Base-by-base conservation (phyloP, 768 basidiomycete genomes). In the Filobasidium floriforme region DNA sequence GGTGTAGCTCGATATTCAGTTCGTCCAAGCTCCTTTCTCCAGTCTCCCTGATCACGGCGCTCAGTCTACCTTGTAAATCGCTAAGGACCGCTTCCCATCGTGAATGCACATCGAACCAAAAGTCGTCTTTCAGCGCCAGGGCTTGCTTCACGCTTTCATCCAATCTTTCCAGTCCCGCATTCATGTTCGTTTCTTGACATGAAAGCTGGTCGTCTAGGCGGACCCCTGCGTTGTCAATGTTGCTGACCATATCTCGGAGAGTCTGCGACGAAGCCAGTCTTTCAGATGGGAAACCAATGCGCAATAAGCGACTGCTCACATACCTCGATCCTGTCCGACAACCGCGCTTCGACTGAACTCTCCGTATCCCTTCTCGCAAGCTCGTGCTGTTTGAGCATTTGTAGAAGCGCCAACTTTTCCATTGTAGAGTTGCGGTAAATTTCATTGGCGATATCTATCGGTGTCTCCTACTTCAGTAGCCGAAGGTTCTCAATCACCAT, bases 341-440 rank as follows among this genome's bases (percentile, higher is more conserved):
- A 37, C 22, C 54, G 37, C 19, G 24, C 40, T 26, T 49, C 37
- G 7, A 62, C 10, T 7, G 41, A 54, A 26, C 40, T 19, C 32
- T 71, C 66, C 19, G 41, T 14, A 4, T 41, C 29, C 19, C 60
- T 26, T 41, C 61, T 66, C 14, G 26, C 26, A 22, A 19, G 10
- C 54, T 71, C 72, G 41, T 71, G 64, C 40, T 60, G 32, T 24
- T 69, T 69, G n/a, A 74, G 55, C n/a, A 70, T 43, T 14, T 61
- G 18, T 1, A 76, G 44, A 7, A 77, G 61, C 1, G 68, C 69
- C 0, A 74, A 60, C 68, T 75, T 72, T 44, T 74, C 72, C 60
- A 52, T 28, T 1, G 74, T 75, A 1, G 73, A 68, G 40, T 75
- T 73, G 15, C 61, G 24, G 52, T 75, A 75, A 12, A 68, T 66